Percentiles rank a stretch among this genome's conserved stretches.
Conservation (phyloP, 768 basidiomycete genomes). For the Astraeus odoratus region DNA sequence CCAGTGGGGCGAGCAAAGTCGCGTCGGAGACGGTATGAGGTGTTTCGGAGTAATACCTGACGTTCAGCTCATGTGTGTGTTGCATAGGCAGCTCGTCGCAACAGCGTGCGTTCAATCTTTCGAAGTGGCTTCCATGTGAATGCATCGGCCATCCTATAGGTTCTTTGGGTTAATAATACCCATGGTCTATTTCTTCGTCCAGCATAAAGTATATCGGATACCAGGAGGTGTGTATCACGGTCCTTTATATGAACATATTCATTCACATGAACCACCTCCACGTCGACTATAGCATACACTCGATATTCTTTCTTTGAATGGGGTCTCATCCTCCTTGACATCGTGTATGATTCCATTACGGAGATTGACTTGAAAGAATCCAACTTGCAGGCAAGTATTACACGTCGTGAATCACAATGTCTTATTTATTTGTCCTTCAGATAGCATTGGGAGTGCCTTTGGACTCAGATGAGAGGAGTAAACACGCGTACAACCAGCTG, state of each 20-base stretch:
- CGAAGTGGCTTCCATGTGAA: background rate
- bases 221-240: conserved; percentile 58
- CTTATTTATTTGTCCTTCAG: conserved; percentile 6
- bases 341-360: conserved; percentile 64
- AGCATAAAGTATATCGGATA: conserved; percentile 72
- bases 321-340: conserved; percentile 68
- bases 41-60: background rate
- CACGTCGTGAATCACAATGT: background rate
- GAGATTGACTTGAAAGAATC: conserved; percentile 51
- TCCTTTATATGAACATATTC: background rate
- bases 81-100: conserved; percentile 45
- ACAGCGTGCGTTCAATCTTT: conserved; percentile 33
- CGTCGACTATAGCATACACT: conserved; percentile 65
- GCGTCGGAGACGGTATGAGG: conserved; percentile 46
- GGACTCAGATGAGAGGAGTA: conserved; percentile 15
- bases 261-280: conserved; percentile 1
- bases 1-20: conserved; percentile 32
- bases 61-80: background rate
- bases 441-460: conserved; percentile 23
- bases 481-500: conserved; percentile 41
- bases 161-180: conserved; percentile 70
- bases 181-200: conserved; percentile 77
- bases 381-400: conserved; percentile 42
- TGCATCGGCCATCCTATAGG: conserved; percentile 26
- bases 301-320: conserved; percentile 85